Evolutionary conservation across 768 basidiomycete species (phyloP), one percentile per base, ranked within the genome.

Genomic region (Serendipita sp.): DNA sequence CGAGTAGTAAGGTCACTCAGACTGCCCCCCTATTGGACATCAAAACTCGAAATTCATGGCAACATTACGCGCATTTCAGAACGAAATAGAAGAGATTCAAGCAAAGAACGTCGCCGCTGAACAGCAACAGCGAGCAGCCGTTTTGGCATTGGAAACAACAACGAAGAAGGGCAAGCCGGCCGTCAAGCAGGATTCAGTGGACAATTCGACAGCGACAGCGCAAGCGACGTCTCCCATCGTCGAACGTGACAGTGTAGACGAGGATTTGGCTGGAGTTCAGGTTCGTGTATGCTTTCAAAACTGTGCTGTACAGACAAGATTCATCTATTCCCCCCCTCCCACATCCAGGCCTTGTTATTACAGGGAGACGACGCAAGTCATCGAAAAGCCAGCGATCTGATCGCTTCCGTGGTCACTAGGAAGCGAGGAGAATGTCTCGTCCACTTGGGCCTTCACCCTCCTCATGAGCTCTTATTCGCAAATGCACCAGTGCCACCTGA

Each of bases 11-110:
- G 38, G 5, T 7, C 38, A 41, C 38, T 41, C 13, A 5, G 13
- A 41, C 5, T 13, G 1, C 38, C 38, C 38, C 38, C 38, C 7
- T 13, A 41, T 41, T 41, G 7, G 38, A 5, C 13, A 5, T 7
- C 38, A 41, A 41, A 24, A 24, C 1, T 24, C 24, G 24, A 24
- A 24, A 18, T 46, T 46, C 16, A 60, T 60, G 56, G 56, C 66
- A 41, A 41, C 68, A 63, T 68, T 77, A 58, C 71, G 70, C 45
- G 73, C 66, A 66, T 77, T 77, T 68, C 88, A 91, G 73, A 79
- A 74, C 69, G 87, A 89, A 74, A 91, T 90, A 67, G 84, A 89
- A 67, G 82, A 86, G 68, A 86, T 89, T 70, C 82, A 83, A 65
- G 77, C 80, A 68, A 81, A 84, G 60, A 86, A 89, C 73, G 38